Evolutionary conservation across 75 land plant genomes (phyloP).

Genomic region (Selaginella moellendorffii): DNA sequence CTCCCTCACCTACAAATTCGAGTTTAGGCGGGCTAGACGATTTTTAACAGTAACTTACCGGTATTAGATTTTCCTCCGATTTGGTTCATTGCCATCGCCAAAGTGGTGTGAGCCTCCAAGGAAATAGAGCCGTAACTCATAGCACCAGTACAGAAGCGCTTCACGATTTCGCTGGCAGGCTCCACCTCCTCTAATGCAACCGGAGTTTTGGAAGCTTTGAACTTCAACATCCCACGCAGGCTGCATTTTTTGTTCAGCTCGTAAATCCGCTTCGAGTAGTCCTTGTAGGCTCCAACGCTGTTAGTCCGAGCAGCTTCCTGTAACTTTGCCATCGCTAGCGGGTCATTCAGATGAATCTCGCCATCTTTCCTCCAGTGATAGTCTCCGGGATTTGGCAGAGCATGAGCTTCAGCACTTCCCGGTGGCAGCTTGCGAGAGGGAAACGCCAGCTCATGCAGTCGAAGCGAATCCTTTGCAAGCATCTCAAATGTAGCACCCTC

Average conservation of each 20-base stretch:
- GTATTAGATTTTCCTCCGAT: neutral
- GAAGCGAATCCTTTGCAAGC: slow-evolving; percentile 68
- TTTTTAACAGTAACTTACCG: neutral
- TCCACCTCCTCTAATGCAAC: slow-evolving; percentile 96
- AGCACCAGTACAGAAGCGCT: slow-evolving; percentile 53
- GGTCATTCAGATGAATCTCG: slow-evolving; percentile 91
- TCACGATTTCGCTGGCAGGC: slow-evolving; percentile 95
- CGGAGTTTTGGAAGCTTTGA: slow-evolving; percentile 52
- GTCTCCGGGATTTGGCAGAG: slow-evolving; percentile 88
- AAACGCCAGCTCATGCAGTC: slow-evolving; percentile 75
- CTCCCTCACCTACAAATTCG: neutral
- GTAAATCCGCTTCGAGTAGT: slow-evolving; percentile 75
- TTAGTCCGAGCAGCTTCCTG: slow-evolving; percentile 89
- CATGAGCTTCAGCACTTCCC: slow-evolving; percentile 86
- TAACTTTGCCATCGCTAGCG: slow-evolving; percentile 81
- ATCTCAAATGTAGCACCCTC: slow-evolving; percentile 98
- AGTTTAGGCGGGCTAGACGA: neutral
- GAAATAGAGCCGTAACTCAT: neutral
- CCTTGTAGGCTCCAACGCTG: slow-evolving; percentile 76
- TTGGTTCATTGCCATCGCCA: neutral
- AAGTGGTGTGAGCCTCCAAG: neutral
- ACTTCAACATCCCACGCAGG: slow-evolving; percentile 78
- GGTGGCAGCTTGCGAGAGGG: slow-evolving; percentile 49
- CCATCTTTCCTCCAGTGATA: slow-evolving; percentile 97
- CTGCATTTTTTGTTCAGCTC: slow-evolving; percentile 66